Conservation (phyloP, 228 moss, liverwort and hornwort species). For the Sphagnum fallax region DNA sequence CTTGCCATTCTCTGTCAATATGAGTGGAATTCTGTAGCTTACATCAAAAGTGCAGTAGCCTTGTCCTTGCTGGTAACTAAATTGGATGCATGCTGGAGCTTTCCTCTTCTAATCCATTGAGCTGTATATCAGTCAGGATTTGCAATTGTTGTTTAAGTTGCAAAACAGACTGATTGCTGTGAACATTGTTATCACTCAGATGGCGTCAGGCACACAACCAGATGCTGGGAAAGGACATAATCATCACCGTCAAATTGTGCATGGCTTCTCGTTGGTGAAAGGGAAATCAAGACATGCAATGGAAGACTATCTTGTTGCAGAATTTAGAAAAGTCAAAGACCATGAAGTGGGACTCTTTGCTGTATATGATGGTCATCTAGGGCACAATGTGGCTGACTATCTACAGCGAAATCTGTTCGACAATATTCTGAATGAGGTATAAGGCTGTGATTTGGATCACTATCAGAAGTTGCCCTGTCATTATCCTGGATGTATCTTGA, state of each 20-base stretch:
- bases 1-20: too few species aligned
- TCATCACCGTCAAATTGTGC: constrained; percentile 43
- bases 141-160: not conserved
- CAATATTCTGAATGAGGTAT: constrained; percentile 84
- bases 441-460: constrained; percentile 2
- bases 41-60: too few species aligned
- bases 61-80: too few species aligned
- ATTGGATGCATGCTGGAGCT: too few species aligned
- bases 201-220: constrained; percentile 54
- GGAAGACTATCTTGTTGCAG: constrained; percentile 91
- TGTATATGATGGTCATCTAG: constrained; percentile 94
- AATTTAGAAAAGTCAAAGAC: constrained; percentile 54
- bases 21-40: too few species aligned
- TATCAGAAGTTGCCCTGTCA: too few species aligned
- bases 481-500: too few species aligned
- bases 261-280: constrained; percentile 84
- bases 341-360: constrained; percentile 87
- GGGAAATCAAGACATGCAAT: constrained; percentile 95
- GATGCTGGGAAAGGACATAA: constrained; percentile 59
- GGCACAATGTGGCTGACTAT: constrained; percentile 76
- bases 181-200: constrained; percentile 27
- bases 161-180: not conserved
- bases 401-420: constrained; percentile 76
- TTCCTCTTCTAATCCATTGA: not conserved
- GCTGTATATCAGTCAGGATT: not conserved